Conservation (phyloP, 768 basidiomycete species). For the Termitomyces heimii region DNA sequence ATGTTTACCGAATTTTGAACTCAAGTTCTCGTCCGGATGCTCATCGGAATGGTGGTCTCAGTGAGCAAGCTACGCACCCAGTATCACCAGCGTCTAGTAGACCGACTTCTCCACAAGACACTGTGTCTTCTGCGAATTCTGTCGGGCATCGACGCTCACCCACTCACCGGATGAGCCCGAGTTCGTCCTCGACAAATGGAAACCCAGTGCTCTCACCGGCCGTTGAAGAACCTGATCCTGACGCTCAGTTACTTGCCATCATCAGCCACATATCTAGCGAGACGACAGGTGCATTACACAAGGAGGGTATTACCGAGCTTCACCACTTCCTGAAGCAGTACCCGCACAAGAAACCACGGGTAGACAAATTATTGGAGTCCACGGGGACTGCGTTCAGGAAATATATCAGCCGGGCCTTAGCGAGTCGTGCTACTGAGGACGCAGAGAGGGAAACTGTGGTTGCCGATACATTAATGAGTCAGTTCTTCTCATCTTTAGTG, state of each 20-base stretch:
- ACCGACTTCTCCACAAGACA: constrained; percentile 67
- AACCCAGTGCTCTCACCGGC: constrained; percentile 43
- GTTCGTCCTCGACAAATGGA: constrained; percentile 59
- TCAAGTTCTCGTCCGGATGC: constrained; percentile 46
- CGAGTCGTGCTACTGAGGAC: constrained; percentile 84
- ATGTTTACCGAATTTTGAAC: constrained; percentile 89
- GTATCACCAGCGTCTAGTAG: constrained; percentile 60
- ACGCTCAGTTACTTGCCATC: constrained; percentile 74
- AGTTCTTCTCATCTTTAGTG: constrained; percentile 20
- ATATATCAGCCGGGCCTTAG: constrained; percentile 84
- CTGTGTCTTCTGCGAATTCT: constrained; percentile 44
- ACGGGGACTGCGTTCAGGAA: constrained; percentile 89
- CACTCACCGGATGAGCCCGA: constrained; percentile 64
- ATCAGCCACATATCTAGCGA: constrained; percentile 86
- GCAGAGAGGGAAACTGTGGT: constrained; percentile 74
- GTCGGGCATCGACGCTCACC: constrained; percentile 47
- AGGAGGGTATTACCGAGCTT: constrained; percentile 91
- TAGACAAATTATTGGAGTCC: constrained; percentile 84
- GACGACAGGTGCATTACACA: constrained; percentile 83
- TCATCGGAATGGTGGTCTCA: constrained; percentile 24
- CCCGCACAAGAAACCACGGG: constrained; percentile 75
- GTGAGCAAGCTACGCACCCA: constrained; percentile 36
- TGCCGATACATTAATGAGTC: constrained; percentile 80
- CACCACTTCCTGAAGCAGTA: constrained; percentile 91
- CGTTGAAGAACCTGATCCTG: constrained; percentile 82